These are phyloP conservation scores for Psidium friedrichsthalianum DNA, from an alignment of 345 rosid species.

Conservation along the genomic window DNA sequence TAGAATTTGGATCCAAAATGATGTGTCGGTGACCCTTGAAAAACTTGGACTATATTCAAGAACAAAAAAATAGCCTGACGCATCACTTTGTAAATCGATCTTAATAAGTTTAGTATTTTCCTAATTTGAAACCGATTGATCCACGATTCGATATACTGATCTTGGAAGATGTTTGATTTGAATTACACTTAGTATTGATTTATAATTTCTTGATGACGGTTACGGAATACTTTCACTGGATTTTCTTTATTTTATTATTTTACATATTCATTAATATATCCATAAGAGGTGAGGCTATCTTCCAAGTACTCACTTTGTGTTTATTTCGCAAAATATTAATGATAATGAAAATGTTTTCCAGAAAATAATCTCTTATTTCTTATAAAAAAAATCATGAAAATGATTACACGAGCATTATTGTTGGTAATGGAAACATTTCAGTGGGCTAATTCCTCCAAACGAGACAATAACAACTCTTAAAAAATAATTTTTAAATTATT, in stretches of 20 bases:
- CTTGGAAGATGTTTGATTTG: not conserved
- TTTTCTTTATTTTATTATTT: not conserved
- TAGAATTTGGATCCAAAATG: not conserved
- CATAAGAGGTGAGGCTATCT: not conserved
- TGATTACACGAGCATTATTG: not conserved
- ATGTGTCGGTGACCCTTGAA: not conserved
- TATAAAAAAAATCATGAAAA: not conserved
- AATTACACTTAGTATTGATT: not conserved
- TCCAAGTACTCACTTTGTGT: not conserved
- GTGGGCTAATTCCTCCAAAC: not conserved
- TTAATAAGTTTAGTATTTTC: not conserved
- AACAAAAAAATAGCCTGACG: not conserved
- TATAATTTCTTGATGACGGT: not conserved
- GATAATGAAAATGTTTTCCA: not conserved
- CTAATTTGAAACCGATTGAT: not conserved
- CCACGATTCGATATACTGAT: not conserved
- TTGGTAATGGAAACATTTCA: accelerated
- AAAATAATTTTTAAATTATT: no score
- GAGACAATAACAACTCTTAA: not conserved
- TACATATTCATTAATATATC: not conserved
- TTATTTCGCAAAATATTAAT: not conserved
- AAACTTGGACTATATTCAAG: not conserved
- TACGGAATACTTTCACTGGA: not conserved
- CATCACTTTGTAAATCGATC: not conserved
- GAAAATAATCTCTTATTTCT: accelerated